Percentiles rank a stretch among this genome's conserved stretches.
phyloP scores from a whole-genome alignment of 495 filamentous ascomycete species.

The Staphylotrichum longicolle region DNA sequence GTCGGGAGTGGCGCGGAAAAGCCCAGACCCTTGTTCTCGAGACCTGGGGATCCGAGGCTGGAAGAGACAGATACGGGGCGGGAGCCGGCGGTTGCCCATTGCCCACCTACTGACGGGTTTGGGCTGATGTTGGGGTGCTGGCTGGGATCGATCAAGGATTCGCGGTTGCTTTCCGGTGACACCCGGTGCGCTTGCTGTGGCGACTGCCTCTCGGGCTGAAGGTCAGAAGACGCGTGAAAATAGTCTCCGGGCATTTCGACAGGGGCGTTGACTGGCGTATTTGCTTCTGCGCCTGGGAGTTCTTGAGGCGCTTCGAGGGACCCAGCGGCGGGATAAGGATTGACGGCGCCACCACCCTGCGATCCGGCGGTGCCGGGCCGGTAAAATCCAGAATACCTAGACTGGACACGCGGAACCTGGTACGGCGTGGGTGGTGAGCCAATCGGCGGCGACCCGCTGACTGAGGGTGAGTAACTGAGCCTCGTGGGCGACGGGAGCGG shows the following conservation, averaged over 20 bases:
- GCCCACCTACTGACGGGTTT: constrained; percentile 15
- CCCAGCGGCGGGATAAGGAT: constrained; percentile 17
- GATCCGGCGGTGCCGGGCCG: constrained; percentile 29
- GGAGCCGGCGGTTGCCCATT: constrained; percentile 29
- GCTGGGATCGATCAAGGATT: constrained; percentile 37
- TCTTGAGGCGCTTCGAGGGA: constrained; percentile 23
- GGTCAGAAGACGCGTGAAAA: constrained; percentile 32
- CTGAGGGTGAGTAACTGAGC: constrained; percentile 27
- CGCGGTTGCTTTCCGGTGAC: constrained; percentile 22
- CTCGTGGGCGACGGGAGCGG: constrained; percentile 37
- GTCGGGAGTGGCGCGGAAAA: constrained; percentile 37
- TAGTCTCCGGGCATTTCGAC: constrained; percentile 51
- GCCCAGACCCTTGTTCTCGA: constrained; percentile 31
- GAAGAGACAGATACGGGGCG: constrained; percentile 39
- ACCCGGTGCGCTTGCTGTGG: constrained; percentile 13
- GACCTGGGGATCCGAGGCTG: constrained; percentile 32
- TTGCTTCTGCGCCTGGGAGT: constrained; percentile 22
- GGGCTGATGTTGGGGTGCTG: constrained; percentile 31
- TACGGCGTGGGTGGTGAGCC: constrained; percentile 42
- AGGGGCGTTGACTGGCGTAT: constrained; percentile 24
- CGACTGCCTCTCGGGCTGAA: constrained; percentile 22
- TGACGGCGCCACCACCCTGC: constrained; percentile 6
- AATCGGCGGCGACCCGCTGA: constrained; percentile 28
- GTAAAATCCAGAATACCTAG: constrained; percentile 20
- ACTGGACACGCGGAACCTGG: constrained; percentile 42